Conservation (phyloP, 345 rosid genomes). For the Stellera chamaejasme region DNA sequence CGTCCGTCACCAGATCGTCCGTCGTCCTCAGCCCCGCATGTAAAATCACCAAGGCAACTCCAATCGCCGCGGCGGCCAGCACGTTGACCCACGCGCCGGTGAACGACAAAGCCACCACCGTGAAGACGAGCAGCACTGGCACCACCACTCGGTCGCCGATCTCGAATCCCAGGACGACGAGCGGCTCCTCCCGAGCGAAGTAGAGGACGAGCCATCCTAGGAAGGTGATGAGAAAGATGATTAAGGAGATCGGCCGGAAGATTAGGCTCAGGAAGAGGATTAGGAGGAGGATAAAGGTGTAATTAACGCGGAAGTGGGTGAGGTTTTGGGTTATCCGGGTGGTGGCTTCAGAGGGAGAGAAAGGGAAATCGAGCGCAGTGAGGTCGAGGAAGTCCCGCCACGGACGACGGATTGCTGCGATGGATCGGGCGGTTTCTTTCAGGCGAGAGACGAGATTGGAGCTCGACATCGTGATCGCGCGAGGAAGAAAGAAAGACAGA, state of each 20-base stretch:
- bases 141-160: constrained; percentile 39
- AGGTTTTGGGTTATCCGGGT: constrained; percentile 60
- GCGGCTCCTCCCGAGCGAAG: constrained; percentile 56
- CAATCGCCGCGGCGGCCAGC: constrained; percentile 26
- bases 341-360: constrained; percentile 40
- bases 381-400: constrained; percentile 49
- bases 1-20: constrained; percentile 59
- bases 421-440: constrained; percentile 37
- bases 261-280: constrained; percentile 41
- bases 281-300: constrained; percentile 29
- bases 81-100: constrained; percentile 49
- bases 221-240: constrained; percentile 36
- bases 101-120: constrained; percentile 29
- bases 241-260: constrained; percentile 44
- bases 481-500: neutral
- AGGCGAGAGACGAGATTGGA: constrained; percentile 30
- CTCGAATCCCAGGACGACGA: constrained; percentile 25
- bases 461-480: constrained; percentile 1
- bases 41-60: constrained; percentile 27
- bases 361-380: constrained; percentile 38
- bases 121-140: constrained; percentile 24
- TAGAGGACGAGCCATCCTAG: constrained; percentile 61
- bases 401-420: constrained; percentile 35
- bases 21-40: constrained; percentile 54
- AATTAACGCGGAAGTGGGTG: constrained; percentile 50